These are phyloP conservation scores for Alternaria sp. DNA, from an alignment of 2,329 filamentous ascomycete genomes.

Conservation along the genomic window DNA sequence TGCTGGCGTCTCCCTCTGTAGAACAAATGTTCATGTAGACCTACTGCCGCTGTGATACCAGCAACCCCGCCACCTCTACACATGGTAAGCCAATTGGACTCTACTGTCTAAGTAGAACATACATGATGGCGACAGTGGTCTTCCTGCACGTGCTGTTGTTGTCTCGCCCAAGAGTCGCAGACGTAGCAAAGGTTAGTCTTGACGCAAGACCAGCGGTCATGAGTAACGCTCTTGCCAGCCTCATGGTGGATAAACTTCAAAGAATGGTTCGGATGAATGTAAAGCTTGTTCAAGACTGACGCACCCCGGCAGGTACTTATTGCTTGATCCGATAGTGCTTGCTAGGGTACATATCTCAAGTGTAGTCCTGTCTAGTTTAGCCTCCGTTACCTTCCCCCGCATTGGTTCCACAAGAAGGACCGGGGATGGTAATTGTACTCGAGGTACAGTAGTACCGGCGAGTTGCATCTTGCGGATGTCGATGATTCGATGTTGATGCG, in stretches of 20 bases:
- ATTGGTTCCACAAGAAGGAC: conserved; percentile 5
- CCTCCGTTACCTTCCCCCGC: background rate
- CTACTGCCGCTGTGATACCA: conserved; percentile 68
- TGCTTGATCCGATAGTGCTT: background rate
- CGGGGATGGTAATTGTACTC: background rate
- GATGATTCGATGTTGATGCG: background rate
- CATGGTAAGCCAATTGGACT: conserved; percentile 13
- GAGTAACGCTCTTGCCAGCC: conserved; percentile 7
- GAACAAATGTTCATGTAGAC: conserved; percentile 13
- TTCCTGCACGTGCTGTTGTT: conserved; percentile 39
- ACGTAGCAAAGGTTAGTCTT: conserved; percentile 25
- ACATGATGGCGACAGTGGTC: conserved; percentile 48
- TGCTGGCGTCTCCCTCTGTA: background rate
- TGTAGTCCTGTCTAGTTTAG: background rate
- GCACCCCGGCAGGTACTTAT: conserved; percentile 9
- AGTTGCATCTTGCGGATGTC: background rate
- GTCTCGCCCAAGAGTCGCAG: conserved; percentile 19
- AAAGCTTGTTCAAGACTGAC: background rate
- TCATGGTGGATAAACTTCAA: conserved; percentile 5
- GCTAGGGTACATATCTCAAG: background rate
- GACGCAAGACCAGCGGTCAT: conserved; percentile 14
- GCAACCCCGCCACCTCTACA: conserved; percentile 66
- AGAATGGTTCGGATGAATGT: background rate
- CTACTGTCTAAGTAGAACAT: background rate
- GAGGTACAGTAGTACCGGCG: background rate